These are phyloP conservation scores for Aaosphaeria arxii DNA, from an alignment of 2,329 filamentous ascomycete genomes.

Conservation along the genomic window DNA sequence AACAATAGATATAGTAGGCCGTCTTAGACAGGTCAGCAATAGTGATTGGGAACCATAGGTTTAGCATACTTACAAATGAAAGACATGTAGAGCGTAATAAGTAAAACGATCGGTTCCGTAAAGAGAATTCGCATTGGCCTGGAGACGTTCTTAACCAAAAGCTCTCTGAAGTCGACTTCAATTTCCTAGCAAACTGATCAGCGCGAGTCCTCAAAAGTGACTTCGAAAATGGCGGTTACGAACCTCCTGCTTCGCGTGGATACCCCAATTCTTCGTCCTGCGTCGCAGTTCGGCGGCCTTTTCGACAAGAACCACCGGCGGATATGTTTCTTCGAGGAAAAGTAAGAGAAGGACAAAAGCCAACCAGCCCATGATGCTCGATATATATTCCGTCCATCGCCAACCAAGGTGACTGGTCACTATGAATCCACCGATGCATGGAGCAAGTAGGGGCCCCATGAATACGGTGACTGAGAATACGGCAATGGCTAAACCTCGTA, in stretches of 20 bases:
- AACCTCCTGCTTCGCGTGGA: constrained; percentile 50
- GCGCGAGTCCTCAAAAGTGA: too few species aligned
- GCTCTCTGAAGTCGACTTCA: constrained; percentile 49
- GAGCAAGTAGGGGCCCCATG: constrained; percentile 51
- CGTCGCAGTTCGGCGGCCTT: constrained; percentile 56
- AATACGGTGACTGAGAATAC: constrained; percentile 51
- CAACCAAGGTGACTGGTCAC: constrained; percentile 49
- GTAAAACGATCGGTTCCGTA: constrained; percentile 48
- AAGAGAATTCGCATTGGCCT: constrained; percentile 49
- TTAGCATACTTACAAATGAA: constrained; percentile 30
- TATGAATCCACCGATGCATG: constrained; percentile 56
- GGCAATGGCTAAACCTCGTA: constrained; percentile 43
- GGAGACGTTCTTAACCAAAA: constrained; percentile 54
- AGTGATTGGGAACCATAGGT: neutral
- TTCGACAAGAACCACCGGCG: constrained; percentile 55
- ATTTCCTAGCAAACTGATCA: constrained; percentile 41
- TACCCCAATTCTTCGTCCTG: constrained; percentile 60
- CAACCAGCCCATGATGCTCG: constrained; percentile 55
- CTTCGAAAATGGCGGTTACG: too few species aligned
- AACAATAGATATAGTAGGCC: constrained; percentile 80
- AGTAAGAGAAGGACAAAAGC: constrained; percentile 49
- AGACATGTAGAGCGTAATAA: constrained; percentile 47
- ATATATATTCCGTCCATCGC: constrained; percentile 56
- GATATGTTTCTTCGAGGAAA: constrained; percentile 51
- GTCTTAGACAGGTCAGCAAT: constrained; percentile 48